Conservation (phyloP, 305 asterid genomes). For the Fraxinus xanthoxyloides region DNA sequence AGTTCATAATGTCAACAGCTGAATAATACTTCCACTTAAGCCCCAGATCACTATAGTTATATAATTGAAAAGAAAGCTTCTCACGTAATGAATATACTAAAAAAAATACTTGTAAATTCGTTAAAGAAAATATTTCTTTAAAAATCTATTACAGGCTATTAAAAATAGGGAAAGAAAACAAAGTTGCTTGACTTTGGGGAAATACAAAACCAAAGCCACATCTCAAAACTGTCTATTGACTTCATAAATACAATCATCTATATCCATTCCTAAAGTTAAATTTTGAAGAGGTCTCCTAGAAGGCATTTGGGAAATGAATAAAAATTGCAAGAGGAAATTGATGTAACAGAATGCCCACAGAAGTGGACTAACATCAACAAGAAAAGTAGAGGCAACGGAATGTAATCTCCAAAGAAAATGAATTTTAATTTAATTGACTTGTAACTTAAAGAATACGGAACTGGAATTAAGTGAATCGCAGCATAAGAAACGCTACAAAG, state of each 20-base stretch:
- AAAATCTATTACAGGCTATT: background rate
- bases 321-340: conserved; percentile 19
- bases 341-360: conserved; percentile 11
- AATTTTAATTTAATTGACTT: conserved; percentile 37
- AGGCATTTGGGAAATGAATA: background rate
- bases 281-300: background rate
- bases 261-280: background rate
- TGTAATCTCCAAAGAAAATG: conserved; percentile 28
- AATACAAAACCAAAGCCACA: background rate
- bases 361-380: conserved; percentile 29
- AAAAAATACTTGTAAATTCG: background rate
- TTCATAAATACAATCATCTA: background rate
- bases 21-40: background rate
- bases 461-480: conserved; percentile 48
- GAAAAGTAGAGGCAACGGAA: conserved; percentile 29
- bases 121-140: background rate
- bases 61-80: background rate
- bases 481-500: conserved; percentile 64
- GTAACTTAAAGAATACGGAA: conserved; percentile 37
- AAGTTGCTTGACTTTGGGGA: background rate
- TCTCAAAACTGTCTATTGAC: background rate
- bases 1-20: background rate
- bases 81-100: background rate
- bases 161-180: background rate
- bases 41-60: background rate